Evolutionary conservation across 345 rosid genomes (phyloP), one percentile per base, ranked within the genome.

Genomic region (Eucalyptus caleyi): DNA sequence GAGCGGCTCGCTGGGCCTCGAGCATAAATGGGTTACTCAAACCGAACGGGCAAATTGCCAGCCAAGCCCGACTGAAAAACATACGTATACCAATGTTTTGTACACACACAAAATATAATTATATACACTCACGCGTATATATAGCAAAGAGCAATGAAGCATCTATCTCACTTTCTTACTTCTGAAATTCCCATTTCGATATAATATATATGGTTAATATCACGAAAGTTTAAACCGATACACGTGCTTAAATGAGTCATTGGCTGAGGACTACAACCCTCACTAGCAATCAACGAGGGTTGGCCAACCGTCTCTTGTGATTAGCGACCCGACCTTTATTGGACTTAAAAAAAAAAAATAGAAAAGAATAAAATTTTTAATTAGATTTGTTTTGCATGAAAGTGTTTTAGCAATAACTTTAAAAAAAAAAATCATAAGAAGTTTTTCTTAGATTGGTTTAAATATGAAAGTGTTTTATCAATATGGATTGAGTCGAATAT

Each of bases 221-320:
- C 30, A 10, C 3, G 1, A 56, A 56, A 56, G 10, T 24, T 11
- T 1, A 56, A 56, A 56, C 0, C 6, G 0, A 23, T 56, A 24
- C 6, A 24, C 0, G 2, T 56, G 6, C 24, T 19, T 53, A 53
- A 53, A 1, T 51, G 9, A 53, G 23, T 18, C 32, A 24, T 11
- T 12, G 7, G n/a, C 4, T 6, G 0, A 60, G 69, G 16, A 30
- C 0, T 27, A 0, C 14, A 60, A 6, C 8, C 16, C 69, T 60
- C 32, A 11, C 16, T 26, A 0, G 4, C 1, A 2, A 26, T 9
- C 2, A 5, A 6, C 4, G 4, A 59, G n/a, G 67, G 67, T 26
- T 60, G 67, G 62, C 27, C 8, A 26, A 2, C 67, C 32, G 2
- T 24, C 16, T 56, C 3, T 56, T 2, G 14, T 56, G 62, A 27